A percentile compares a stretch with the other conserved stretches of the same genome.
Evolutionary conservation across 208 protist species (phyloP).

Genomic region (Crithidia expoeki): DNA sequence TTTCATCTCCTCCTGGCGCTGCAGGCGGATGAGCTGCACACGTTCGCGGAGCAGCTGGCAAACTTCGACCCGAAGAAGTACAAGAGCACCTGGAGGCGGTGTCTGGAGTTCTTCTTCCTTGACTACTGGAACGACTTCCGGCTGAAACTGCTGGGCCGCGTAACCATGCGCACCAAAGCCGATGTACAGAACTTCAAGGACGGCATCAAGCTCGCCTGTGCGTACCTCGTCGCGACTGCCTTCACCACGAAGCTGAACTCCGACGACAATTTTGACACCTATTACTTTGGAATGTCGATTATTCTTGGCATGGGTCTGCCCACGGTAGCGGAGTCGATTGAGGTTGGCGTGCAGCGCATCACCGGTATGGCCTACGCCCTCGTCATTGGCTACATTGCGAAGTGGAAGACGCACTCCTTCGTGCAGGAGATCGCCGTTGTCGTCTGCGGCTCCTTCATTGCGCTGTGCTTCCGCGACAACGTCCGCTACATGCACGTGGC

Average conservation of each 20-base stretch:
- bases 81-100: conserved; percentile 39
- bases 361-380: conserved; percentile 53
- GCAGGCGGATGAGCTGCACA: conserved; percentile 54
- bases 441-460: conserved; percentile 38
- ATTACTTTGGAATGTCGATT: conserved; percentile 71
- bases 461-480: conserved; percentile 39
- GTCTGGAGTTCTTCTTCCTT: conserved; percentile 53
- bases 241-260: conserved; percentile 50
- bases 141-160: conserved; percentile 40
- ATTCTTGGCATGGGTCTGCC: conserved; percentile 61
- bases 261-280: conserved; percentile 38
- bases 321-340: conserved; percentile 54
- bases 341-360: conserved; percentile 59
- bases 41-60: conserved; percentile 52
- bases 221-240: conserved; percentile 45
- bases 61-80: conserved; percentile 43
- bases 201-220: conserved; percentile 56
- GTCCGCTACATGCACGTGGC: conserved; percentile 52
- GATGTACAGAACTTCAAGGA: conserved; percentile 53
- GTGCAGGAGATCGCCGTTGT: conserved; percentile 42
- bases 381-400: conserved; percentile 45
- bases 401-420: conserved; percentile 40
- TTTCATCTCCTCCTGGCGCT: conserved; percentile 64
- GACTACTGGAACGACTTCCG: conserved; percentile 53
- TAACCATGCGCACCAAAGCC: conserved; percentile 47